Base-by-base conservation (phyloP, 2,329 filamentous ascomycete genomes). In the Apiospora marii region DNA sequence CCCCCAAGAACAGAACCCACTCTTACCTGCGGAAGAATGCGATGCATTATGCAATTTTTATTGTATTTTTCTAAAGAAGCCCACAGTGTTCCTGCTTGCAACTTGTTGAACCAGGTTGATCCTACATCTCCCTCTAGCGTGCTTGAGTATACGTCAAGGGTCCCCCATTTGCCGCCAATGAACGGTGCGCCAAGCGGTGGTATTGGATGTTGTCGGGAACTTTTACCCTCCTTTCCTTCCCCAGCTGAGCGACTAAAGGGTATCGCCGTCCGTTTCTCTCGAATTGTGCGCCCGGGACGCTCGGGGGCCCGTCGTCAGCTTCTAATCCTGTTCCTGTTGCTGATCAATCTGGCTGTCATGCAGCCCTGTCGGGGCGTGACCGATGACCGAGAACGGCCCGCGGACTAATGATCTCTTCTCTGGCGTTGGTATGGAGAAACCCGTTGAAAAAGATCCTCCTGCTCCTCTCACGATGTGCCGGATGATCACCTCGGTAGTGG, bases 41-140 rank as follows among this genome's bases (percentile, higher is more conserved):
- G n/a, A 64, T n/a, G 58, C 53, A 64, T 12, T 5, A 64, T 64
- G 58, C 30, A 64, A 64, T n/a, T n/a, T n/a, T n/a, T n/a, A n/a
- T n/a, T n/a, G n/a, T n/a, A n/a, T n/a, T 14, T 24, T 41, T n/a
- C 22, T 6, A 14, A 41, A 14, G 5, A 61, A 22, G 30, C 53
- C 53, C 53, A 61, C 53, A 37, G 22, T 58, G 27, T 53, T 12
- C 27, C 14, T 22, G 51, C 13, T 34, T 58, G 5, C 22, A 10
- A 41, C 37, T 41, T 41, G 8, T 41, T 41, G 37, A 41, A 41
- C 37, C 37, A 41, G 37, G 51, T 30, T 30, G 30, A 7, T 34
- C 51, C 24, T 30, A 30, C 30, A 27, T 58, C 51, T 58, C 16
- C 16, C 53, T 61, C 30, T 37, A 61, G 30, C 46, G 53, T 37